Evolutionary conservation across 768 basidiomycete genomes (phyloP), one percentile per base, ranked within the genome.

Genomic region (Termitomyces sp.): DNA sequence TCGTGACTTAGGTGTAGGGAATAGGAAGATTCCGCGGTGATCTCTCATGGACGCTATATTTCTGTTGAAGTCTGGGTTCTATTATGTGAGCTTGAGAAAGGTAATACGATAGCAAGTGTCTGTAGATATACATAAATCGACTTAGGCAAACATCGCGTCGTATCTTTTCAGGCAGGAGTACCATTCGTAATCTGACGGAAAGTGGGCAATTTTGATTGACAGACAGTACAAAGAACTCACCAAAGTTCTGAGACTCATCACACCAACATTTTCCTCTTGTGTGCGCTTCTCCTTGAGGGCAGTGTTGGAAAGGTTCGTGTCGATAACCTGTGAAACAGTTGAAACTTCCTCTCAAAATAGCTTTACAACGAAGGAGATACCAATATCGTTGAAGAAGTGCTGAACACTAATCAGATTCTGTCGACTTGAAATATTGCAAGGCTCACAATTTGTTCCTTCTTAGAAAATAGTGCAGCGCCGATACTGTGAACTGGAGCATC

Each of bases 331-430:
- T 53, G 37, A 42, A 48, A 52, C 29, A 47, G 37, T 0, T 20
- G 36, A 59, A 38, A 36, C 36, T 12, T 25, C 54, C 17, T 45
- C 43, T 37, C 17, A 20, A 32, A 15, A 56, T 50, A 34, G 17
- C 29, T 42, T 8, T 51, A 25, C 10, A 34, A 46, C 10, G 17
- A 25, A 4, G 15, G 12, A 55, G 7, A 43, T 56, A 69, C 86
- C 96, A 55, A 98, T 92, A 69, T 98, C 94, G 65, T 89, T 84
- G 81, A 98, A 98, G 78, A 93, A 98, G 73, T 97, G 92, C 77
- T 82, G 50, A 59, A 31, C 58, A 45, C 7, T 34, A 55, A 57
- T 36, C 62, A 25, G 63, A 51, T 52, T 25, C 43, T 7, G 7
- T 25, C 31, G 14, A 43, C 7, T 46, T 25, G 53, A 45, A 25